phyloP scores from a whole-genome alignment of 208 protist genomes.

The Borovskyia barvae region DNA sequence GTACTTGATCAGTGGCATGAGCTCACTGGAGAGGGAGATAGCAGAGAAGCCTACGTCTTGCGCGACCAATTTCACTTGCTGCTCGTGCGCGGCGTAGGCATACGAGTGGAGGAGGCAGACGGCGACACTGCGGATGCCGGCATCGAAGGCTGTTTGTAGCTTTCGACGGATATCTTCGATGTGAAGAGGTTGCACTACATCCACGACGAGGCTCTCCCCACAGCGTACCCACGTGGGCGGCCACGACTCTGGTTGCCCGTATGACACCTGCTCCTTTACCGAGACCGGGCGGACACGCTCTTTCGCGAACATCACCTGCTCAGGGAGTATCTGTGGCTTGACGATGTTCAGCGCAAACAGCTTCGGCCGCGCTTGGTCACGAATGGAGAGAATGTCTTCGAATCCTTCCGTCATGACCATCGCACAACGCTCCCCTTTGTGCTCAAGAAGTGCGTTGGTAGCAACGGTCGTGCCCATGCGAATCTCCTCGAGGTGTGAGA shows the following conservation, averaged over 20 bases:
- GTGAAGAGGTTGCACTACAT: slow-evolving; percentile 67
- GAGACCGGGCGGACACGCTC: slow-evolving; percentile 86
- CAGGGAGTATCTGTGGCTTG: slow-evolving; percentile 86
- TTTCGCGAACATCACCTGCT: slow-evolving; percentile 72
- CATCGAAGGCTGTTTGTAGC: slow-evolving; percentile 48
- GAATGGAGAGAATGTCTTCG: slow-evolving; percentile 92
- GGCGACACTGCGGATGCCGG: slow-evolving; percentile 84
- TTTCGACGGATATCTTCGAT: slow-evolving; percentile 33
- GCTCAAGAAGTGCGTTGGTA: slow-evolving; percentile 95
- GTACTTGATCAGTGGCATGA: slow-evolving; percentile 93
- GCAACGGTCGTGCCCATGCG: slow-evolving; percentile 97
- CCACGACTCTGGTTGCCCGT: slow-evolving; percentile 28
- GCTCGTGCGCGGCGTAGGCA: slow-evolving; percentile 88
- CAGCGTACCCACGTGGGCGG: slow-evolving; percentile 52
- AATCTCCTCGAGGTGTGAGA: slow-evolving; percentile 81
- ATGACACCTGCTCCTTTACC: slow-evolving; percentile 27
- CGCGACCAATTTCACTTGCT: slow-evolving; percentile 71
- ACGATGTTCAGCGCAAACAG: slow-evolving; percentile 95
- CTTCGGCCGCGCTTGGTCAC: slow-evolving; percentile 86
- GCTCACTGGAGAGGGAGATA: slow-evolving; percentile 88
- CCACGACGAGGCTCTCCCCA: slow-evolving; percentile 65
- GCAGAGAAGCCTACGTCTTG: slow-evolving; percentile 88
- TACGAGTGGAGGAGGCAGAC: slow-evolving; percentile 95
- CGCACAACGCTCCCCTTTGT: slow-evolving; percentile 90
- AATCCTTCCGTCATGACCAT: slow-evolving; percentile 94